phyloP scores from a whole-genome alignment of 495 filamentous ascomycete species.

The Massariosphaeria phaeospora region DNA sequence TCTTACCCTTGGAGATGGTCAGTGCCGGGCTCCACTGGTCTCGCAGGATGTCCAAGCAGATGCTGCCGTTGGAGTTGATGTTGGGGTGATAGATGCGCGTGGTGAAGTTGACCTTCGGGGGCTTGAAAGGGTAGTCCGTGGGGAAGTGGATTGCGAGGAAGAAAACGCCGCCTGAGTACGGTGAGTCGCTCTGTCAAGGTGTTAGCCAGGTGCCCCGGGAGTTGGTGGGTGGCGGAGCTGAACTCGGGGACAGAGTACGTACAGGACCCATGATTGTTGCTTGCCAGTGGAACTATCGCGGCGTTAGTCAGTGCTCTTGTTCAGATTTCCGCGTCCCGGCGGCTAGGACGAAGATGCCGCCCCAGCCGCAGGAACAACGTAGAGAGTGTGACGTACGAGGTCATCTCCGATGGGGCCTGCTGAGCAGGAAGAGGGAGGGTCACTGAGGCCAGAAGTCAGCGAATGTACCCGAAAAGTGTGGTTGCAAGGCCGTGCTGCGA shows the following conservation, averaged over 20 bases:
- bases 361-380: slow-evolving; percentile 18
- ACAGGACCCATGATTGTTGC: slow-evolving; percentile 99
- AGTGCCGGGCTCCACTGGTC: slow-evolving; percentile 99
- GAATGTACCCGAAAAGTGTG: slow-evolving; percentile 6
- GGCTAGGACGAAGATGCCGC: slow-evolving; percentile 10
- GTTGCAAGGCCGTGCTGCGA: slow-evolving; percentile 6
- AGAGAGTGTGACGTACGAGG: slow-evolving; percentile 63
- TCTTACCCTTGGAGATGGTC: slow-evolving; percentile 94
- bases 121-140: slow-evolving; percentile 99
- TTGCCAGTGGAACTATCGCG: slow-evolving; percentile 94
- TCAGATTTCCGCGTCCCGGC: background rate
- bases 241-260: slow-evolving; percentile 47
- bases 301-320: slow-evolving; percentile 1
- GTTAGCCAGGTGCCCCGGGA: slow-evolving; percentile 13
- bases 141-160: slow-evolving; percentile 98
- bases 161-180: slow-evolving; percentile 96
- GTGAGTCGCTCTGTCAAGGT: slow-evolving; percentile 68
- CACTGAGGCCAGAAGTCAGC: slow-evolving; percentile 58
- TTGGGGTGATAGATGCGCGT: slow-evolving; percentile 99
- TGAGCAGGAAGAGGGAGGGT: slow-evolving; percentile 97
- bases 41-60: slow-evolving; percentile 95
- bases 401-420: slow-evolving; percentile 95
- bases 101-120: slow-evolving; percentile 99
- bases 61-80: slow-evolving; percentile 99
- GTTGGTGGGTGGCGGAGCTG: background rate